Evolutionary conservation across 139 green algal genomes (phyloP).

Genomic region (Tetraselmis striata): DNA sequence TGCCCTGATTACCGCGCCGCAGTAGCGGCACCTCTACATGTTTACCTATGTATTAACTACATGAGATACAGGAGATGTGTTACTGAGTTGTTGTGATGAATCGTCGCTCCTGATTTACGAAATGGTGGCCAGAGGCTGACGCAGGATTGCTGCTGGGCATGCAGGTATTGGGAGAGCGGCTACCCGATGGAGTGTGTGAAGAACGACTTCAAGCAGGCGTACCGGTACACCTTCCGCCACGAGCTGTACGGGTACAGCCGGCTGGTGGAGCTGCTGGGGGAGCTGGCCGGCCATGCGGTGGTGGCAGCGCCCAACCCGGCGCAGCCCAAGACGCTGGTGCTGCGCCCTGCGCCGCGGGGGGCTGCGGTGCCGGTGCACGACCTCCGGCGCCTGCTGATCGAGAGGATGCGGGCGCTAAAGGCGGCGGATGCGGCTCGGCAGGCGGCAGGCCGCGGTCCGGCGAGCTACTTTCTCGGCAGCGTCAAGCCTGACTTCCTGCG

Average conservation of each 20-base stretch:
- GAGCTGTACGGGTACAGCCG: neutral
- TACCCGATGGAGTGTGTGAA: neutral
- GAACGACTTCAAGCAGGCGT: neutral
- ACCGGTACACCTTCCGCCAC: neutral
- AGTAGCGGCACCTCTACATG: no score
- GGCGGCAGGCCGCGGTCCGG: no score
- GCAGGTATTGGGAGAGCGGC: no score
- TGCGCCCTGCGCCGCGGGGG: neutral
- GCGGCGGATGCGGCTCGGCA: neutral
- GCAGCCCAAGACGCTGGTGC: neutral
- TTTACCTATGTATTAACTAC: no score
- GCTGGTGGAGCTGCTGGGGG: neutral
- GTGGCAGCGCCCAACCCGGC: neutral
- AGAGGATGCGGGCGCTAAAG: neutral
- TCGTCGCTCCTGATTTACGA: no score
- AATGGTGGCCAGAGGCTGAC: no score
- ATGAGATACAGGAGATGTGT: no score
- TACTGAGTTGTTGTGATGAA: no score
- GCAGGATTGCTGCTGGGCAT: no score
- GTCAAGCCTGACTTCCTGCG: neutral
- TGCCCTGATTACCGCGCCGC: no score
- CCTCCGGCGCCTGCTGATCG: neutral
- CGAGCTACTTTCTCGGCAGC: neutral
- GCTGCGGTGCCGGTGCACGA: neutral
- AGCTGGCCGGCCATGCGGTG: neutral